Conservation (phyloP, 163 green algal genomes). For the Chlamydomonas reinhardtii region DNA sequence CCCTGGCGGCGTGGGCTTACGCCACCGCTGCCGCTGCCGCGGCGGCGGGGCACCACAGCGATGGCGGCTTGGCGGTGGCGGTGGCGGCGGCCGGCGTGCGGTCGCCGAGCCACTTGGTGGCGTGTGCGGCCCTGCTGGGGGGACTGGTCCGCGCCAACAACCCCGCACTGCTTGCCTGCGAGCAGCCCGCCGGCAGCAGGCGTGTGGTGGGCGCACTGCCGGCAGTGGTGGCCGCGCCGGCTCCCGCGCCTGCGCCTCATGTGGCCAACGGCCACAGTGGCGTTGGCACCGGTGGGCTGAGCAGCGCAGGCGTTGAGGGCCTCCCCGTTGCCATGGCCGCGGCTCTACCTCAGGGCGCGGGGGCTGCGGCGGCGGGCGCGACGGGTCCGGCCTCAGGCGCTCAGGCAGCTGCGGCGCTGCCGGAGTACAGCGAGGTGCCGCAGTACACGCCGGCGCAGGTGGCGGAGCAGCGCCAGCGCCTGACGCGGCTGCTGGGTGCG, state of each 20-base stretch:
- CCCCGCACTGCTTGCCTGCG: background rate
- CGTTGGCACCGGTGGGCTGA: too few species aligned
- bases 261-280: background rate
- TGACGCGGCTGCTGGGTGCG: constrained; percentile 17
- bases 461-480: background rate
- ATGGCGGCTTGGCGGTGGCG: background rate
- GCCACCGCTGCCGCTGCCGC: background rate
- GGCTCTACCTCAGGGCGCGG: background rate
- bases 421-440: background rate
- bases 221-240: background rate
- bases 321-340: too few species aligned
- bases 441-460: background rate
- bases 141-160: constrained; percentile 24
- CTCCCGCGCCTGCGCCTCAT: too few species aligned
- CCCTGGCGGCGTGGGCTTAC: constrained; percentile 4
- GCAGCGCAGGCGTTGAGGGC: too few species aligned
- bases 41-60: background rate
- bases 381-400: background rate
- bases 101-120: constrained; percentile 22
- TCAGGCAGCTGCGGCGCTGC: background rate
- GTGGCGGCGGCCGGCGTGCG: background rate
- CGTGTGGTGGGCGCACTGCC: too few species aligned
- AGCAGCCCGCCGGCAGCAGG: too few species aligned
- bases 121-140: constrained; percentile 10
- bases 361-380: too few species aligned